phyloP scores from a whole-genome alignment of 305 asterid species.

The Lippia alba region DNA sequence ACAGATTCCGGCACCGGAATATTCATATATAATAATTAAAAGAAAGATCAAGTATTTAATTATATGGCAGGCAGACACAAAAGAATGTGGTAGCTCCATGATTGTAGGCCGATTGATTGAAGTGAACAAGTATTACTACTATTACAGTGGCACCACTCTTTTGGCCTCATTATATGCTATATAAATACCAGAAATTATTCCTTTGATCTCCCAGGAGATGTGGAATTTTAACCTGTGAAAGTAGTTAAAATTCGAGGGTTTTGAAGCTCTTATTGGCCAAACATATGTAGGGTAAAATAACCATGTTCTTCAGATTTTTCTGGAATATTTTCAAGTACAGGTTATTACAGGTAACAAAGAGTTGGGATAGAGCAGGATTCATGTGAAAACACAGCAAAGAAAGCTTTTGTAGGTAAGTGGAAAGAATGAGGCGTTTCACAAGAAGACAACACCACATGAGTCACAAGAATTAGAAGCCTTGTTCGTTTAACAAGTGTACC shows the following conservation, averaged over 20 bases:
- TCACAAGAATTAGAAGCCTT: background rate
- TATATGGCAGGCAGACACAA: background rate
- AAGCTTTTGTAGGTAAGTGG: background rate
- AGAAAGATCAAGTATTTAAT: background rate
- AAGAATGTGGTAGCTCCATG: constrained; percentile 21
- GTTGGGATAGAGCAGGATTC: constrained; percentile 27
- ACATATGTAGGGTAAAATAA: background rate
- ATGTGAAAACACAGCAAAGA: constrained; percentile 36
- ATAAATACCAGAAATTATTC: background rate
- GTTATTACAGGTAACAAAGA: constrained; percentile 24
- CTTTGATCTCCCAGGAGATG: background rate
- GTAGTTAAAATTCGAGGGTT: too few relatives aligned
- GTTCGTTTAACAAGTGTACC: too few relatives aligned
- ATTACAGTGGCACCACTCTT: constrained; percentile 14
- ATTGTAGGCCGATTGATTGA: constrained; percentile 13
- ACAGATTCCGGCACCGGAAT: constrained; percentile 27
- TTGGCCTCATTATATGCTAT: background rate
- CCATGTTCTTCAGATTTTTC: background rate
- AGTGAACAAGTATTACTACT: background rate
- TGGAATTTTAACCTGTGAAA: constrained; percentile 15
- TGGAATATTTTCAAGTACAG: constrained; percentile 2
- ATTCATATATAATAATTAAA: background rate
- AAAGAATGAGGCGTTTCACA: background rate
- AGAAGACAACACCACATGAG: constrained; percentile 28
- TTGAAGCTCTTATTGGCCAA: constrained; percentile 1